Base-by-base conservation (phyloP, 345 rosid genomes). In the Dimocarpus longan region DNA sequence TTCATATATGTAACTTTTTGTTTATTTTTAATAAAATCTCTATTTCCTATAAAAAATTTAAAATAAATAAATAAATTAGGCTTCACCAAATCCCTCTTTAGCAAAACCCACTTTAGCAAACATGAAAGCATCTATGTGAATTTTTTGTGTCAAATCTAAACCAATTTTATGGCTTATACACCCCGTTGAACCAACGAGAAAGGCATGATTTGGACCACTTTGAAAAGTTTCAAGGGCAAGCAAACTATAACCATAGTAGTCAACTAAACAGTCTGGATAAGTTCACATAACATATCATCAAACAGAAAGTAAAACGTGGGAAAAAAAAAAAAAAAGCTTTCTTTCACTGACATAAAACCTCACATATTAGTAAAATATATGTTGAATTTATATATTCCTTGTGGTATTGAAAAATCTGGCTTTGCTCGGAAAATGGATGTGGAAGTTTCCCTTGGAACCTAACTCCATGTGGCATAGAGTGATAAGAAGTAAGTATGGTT, bases 241-340 rank as follows among this genome's bases (percentile, higher is more conserved):
- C 32, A 64, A 26, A 26, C 32, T 24, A 18, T 21, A 59, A 9
- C 26, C 11, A 9, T 24, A 59, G n/a, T 21, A 59, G 21, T 59
- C 64, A 59, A 59, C 64, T 59, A 6, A 59, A 21, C 56, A 21
- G 26, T n/a, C 19, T n/a, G 12, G 5, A 59, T 59, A 18, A 59
- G 26, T 59, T 59, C 64, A 59, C n/a, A 59, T 13, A 66, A 66
- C 40, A 66, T 68, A 42, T 43, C 26, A 70, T 42, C 28, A 70
- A 10, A 70, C 42, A 6, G 32, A 39, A 32, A 37, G 37, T 12
- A 37, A 28, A 37, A 66, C 5, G 3, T 16, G n/a, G 6, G 19
- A 18, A 57, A 9, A 57, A 21, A 13, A 15, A 52, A 15, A 52
- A 15, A 10, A 3, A 52, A 8, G 7, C 4, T 8, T n/a, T 57